These are phyloP conservation scores for Hygrocybe punicea DNA, from an alignment of 768 basidiomycete species.

Conservation along the genomic window DNA sequence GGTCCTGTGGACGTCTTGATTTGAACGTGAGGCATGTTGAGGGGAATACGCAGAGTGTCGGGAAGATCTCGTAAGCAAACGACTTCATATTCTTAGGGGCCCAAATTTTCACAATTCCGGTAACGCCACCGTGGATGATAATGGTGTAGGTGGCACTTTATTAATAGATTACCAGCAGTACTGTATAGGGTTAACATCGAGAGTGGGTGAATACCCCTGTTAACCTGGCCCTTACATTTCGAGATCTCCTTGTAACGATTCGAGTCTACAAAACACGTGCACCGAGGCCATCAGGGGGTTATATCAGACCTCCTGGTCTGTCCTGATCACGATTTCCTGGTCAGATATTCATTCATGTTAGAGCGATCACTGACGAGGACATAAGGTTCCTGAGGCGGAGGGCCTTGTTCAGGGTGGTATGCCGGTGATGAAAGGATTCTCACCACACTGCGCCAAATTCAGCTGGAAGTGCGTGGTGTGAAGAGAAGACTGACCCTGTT, in stretches of 20 bases:
- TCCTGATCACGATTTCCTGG: not conserved
- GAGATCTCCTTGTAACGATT: too few relatives aligned
- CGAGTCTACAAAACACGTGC: too few relatives aligned
- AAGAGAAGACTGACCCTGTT: constrained; percentile 31
- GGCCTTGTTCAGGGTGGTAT: constrained; percentile 18
- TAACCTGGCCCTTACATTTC: too few relatives aligned
- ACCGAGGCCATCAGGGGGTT: not conserved
- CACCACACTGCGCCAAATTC: constrained; percentile 1
- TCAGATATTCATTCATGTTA: not conserved
- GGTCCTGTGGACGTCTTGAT: constrained; percentile 28
- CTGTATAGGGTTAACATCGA: too few relatives aligned
- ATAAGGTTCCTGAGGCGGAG: constrained; percentile 13
- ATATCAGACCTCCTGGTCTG: not conserved
- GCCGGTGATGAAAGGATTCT: constrained; percentile 23
- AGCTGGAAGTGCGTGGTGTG: not conserved
- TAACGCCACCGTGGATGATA: not conserved
- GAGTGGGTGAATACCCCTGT: too few relatives aligned
- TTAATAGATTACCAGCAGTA: not conserved
- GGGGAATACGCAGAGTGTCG: not conserved
- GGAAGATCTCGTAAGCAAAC: not conserved
- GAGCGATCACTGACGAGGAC: constrained; percentile 13
- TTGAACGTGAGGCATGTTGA: constrained; percentile 31
- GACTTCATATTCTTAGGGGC: not conserved
- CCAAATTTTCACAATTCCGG: not conserved
- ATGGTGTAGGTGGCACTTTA: not conserved